Evolutionary conservation across 805 yeast genomes (phyloP).

Genomic region (Monosporozyma siamensis): DNA sequence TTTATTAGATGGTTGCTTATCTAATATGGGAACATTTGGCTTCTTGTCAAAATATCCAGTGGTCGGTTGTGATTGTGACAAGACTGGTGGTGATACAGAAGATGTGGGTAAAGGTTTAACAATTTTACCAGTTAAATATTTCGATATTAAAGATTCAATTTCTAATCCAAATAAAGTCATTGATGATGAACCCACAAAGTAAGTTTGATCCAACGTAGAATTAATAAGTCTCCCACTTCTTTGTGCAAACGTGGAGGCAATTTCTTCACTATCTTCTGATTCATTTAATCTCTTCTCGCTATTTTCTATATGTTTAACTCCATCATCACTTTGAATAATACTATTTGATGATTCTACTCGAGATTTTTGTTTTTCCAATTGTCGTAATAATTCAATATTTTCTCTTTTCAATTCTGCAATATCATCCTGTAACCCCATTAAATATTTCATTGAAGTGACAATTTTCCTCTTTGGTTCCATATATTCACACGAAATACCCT

Average conservation of each 20-base stretch:
- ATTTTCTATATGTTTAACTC: neutral
- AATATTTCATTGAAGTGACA: constrained; percentile 62
- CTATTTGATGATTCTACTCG: neutral
- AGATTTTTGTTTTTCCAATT: neutral
- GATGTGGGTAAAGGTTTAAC: constrained; percentile 12
- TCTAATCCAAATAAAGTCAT: constrained; percentile 77
- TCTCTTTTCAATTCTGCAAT: constrained; percentile 56
- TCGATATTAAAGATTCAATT: constrained; percentile 55
- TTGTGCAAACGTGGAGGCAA: constrained; percentile 62
- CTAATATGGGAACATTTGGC: neutral
- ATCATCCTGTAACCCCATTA: constrained; percentile 59
- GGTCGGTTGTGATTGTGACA: neutral
- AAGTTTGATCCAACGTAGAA: constrained; percentile 65
- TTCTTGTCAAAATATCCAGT: neutral
- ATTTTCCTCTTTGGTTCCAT: constrained; percentile 63
- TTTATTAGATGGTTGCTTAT: neutral
- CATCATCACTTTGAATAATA: neutral
- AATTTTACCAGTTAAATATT: constrained; percentile 17
- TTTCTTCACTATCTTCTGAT: constrained; percentile 20
- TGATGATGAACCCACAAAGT: constrained; percentile 73
- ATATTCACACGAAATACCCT: constrained; percentile 56
- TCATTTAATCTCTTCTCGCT: neutral
- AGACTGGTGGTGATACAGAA: neutral
- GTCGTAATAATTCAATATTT: constrained; percentile 45
- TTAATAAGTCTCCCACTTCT: constrained; percentile 63